A percentile compares a stretch with the other conserved stretches of the same genome.
These are phyloP conservation scores for Aspergillus awamori DNA, from an alignment of 2,329 filamentous ascomycete species.

Conservation along the genomic window DNA sequence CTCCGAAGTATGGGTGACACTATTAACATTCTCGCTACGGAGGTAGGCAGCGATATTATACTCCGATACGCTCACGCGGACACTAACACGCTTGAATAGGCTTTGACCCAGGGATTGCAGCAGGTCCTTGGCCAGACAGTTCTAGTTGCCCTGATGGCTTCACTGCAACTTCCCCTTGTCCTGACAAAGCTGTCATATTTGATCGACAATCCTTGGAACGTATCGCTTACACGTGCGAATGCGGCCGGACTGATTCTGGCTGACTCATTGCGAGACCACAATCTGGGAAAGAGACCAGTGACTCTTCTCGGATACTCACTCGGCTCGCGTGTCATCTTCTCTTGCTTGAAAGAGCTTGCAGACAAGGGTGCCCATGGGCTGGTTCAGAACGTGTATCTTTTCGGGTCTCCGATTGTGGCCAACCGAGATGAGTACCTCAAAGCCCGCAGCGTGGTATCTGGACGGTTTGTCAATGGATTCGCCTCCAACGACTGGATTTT, in stretches of 20 bases:
- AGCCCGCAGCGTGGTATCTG: slow-evolving; percentile 79
- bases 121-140: slow-evolving; percentile 92
- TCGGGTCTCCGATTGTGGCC: slow-evolving; percentile 87
- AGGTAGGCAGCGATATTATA: slow-evolving; percentile 59
- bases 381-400: slow-evolving; percentile 92
- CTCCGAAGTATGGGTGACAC: slow-evolving; percentile 96
- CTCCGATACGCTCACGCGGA: background rate
- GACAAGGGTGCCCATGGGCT: slow-evolving; percentile 81
- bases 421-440: slow-evolving; percentile 87
- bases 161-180: slow-evolving; percentile 86
- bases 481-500: slow-evolving; percentile 97
- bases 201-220: slow-evolving; percentile 97
- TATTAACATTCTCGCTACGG: slow-evolving; percentile 96
- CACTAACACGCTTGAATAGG: slow-evolving; percentile 55
- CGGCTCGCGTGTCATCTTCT: slow-evolving; percentile 88
- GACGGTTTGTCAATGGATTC: slow-evolving; percentile 94
- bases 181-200: slow-evolving; percentile 92
- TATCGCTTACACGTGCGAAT: slow-evolving; percentile 89
- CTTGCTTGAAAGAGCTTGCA: slow-evolving; percentile 83
- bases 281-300: slow-evolving; percentile 85
- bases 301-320: slow-evolving; percentile 95
- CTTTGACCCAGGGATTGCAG: slow-evolving; percentile 92
- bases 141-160: slow-evolving; percentile 85
- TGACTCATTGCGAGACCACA: slow-evolving; percentile 89
- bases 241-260: slow-evolving; percentile 88